Conservation (phyloP, 2,329 filamentous ascomycete species). For the Lizonia empirigonia region DNA sequence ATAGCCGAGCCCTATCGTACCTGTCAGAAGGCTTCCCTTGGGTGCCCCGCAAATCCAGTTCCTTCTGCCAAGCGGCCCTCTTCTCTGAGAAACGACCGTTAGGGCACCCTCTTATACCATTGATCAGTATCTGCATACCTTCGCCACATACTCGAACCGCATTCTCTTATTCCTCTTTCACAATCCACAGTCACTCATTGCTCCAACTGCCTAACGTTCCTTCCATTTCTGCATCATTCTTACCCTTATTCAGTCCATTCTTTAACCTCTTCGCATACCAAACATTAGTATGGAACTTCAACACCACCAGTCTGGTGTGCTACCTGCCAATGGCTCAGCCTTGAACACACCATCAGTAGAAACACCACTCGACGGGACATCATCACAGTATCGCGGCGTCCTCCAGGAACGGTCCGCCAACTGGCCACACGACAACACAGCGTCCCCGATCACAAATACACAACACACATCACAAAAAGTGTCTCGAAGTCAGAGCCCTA, state of each 20-base stretch:
- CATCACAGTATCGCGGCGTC: conserved; percentile 32
- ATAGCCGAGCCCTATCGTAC: conserved; percentile 40
- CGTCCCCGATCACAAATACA: conserved; percentile 17
- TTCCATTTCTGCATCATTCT: conserved; percentile 47
- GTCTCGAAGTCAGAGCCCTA: conserved; percentile 36
- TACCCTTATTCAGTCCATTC: conserved; percentile 43
- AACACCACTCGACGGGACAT: conserved; percentile 21
- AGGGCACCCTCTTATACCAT: conserved; percentile 41
- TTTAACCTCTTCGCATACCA: conserved; percentile 31
- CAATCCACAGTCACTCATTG: conserved; percentile 53
- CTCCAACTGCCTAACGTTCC: conserved; percentile 52
- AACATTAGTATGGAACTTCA: conserved; percentile 41
- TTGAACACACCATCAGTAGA: conserved; percentile 37
- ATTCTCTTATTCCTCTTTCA: conserved; percentile 29
- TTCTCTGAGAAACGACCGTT: conserved; percentile 29
- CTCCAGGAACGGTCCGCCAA: conserved; percentile 53
- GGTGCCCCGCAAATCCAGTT: conserved; percentile 31
- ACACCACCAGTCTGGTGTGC: conserved; percentile 46
- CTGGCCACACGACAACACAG: conserved; percentile 41
- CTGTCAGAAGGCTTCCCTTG: conserved; percentile 31
- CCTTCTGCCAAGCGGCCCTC: conserved; percentile 33
- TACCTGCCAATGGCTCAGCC: conserved; percentile 52
- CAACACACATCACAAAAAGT: conserved; percentile 36
- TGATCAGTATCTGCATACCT: conserved; percentile 31
- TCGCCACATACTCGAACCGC: conserved; percentile 30